These are phyloP conservation scores for Ogataea ganodermae DNA, from an alignment of 805 yeast species.

Conservation along the genomic window DNA sequence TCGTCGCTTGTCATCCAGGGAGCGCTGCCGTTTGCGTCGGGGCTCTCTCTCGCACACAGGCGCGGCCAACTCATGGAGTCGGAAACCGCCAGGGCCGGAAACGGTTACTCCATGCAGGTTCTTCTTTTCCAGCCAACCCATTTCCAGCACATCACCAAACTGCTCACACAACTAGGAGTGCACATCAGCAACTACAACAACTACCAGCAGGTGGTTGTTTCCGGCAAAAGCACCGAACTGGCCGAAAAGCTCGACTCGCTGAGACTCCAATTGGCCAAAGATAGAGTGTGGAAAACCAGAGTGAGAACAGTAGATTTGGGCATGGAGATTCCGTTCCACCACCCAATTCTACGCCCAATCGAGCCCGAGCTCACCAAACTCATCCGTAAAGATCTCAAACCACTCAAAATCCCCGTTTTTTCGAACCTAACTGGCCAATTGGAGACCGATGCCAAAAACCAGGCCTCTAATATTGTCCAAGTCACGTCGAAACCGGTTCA, in stretches of 20 bases:
- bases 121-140: constrained; percentile 31
- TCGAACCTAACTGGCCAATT: constrained; percentile 34
- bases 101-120: constrained; percentile 39
- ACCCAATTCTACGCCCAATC: constrained; percentile 33
- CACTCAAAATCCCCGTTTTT: constrained; percentile 30
- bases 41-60: constrained; percentile 27
- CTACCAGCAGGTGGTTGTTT: constrained; percentile 37
- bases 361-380: constrained; percentile 23
- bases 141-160: constrained; percentile 19
- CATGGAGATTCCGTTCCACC: constrained; percentile 38
- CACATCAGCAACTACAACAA: constrained; percentile 36
- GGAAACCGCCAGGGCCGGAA: constrained; percentile 21
- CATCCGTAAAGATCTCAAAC: constrained; percentile 13
- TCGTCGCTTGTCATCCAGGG: constrained; percentile 33
- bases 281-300: constrained; percentile 28
- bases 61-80: constrained; percentile 38
- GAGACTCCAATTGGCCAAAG: constrained; percentile 13
- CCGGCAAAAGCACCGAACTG: constrained; percentile 29
- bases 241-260: constrained; percentile 17
- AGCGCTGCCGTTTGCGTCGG: constrained; percentile 27
- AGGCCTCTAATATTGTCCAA: constrained; percentile 30
- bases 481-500: constrained; percentile 37
- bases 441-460: constrained; percentile 19
- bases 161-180: constrained; percentile 20
- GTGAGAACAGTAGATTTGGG: constrained; percentile 31